Percentiles rank a stretch among this genome's conserved stretches.
phyloP scores from a whole-genome alignment of 2,329 filamentous ascomycete genomes.

The Passalora sequoiae region DNA sequence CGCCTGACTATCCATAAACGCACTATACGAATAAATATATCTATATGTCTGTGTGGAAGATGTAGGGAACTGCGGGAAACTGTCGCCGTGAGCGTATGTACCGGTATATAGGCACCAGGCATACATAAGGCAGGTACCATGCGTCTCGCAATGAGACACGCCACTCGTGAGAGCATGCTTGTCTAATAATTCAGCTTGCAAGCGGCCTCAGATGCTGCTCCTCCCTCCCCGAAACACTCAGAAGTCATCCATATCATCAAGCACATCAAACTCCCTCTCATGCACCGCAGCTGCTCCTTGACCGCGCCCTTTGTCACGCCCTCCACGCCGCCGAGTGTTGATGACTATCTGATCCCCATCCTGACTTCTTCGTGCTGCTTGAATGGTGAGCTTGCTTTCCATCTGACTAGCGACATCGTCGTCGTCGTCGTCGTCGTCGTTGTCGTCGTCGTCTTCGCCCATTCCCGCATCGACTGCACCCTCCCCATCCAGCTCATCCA shows the following conservation, averaged over 20 bases:
- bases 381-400: slow-evolving; percentile 24
- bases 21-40: too few species aligned
- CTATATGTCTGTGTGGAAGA: too few species aligned
- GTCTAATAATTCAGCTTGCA: too few species aligned
- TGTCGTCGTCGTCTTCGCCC: slow-evolving; percentile 12
- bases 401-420: slow-evolving; percentile 23
- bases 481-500: slow-evolving; percentile 10
- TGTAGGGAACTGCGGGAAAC: too few species aligned
- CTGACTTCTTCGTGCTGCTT: slow-evolving; percentile 14
- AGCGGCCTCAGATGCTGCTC: too few species aligned
- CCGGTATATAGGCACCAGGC: too few species aligned
- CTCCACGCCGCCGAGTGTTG: slow-evolving; percentile 20
- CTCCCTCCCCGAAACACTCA: too few species aligned
- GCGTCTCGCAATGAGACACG: too few species aligned
- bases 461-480: slow-evolving; percentile 2
- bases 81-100: too few species aligned
- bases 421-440: slow-evolving; percentile 11
- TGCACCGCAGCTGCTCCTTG: neutral
- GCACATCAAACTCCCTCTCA: slow-evolving; percentile 9
- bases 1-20: too few species aligned
- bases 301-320: slow-evolving; percentile 4
- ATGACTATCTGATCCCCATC: slow-evolving; percentile 19
- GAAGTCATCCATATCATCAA: slow-evolving; percentile 14
- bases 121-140: too few species aligned
- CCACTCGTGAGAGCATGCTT: too few species aligned